These are phyloP conservation scores for Copromyces sp. DNA, from an alignment of 495 filamentous ascomycete genomes.

Conservation along the genomic window DNA sequence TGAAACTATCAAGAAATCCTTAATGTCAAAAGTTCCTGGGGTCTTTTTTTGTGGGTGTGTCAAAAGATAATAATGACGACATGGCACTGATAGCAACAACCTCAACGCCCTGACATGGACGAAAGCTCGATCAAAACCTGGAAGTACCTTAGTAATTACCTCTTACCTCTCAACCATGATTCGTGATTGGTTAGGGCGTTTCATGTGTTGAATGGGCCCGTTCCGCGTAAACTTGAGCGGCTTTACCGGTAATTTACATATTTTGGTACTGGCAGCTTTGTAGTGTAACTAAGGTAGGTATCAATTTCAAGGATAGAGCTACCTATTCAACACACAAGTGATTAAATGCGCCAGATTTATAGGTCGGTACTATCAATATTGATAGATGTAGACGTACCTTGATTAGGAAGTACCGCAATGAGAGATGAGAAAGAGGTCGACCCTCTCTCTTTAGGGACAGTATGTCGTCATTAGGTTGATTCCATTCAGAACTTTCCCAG, in stretches of 20 bases:
- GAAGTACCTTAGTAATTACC: background rate
- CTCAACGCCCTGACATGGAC: background rate
- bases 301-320: background rate
- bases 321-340: background rate
- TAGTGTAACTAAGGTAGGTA: background rate
- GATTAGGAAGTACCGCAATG: background rate
- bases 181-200: background rate
- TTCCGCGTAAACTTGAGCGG: background rate
- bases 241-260: background rate
- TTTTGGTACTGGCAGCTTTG: background rate
- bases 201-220: background rate
- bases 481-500: background rate
- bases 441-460: background rate
- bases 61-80: background rate
- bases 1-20: background rate
- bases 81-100: background rate
- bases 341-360: background rate
- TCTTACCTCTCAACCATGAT: background rate
- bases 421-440: background rate
- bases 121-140: background rate
- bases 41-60: background rate
- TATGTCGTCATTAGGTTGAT: background rate
- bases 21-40: background rate
- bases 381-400: background rate
- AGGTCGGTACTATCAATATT: background rate